A percentile compares a stretch with the other conserved stretches of the same genome.
phyloP scores from a whole-genome alignment of 352 stramenopile species.

The Phytophthora aleatoria region DNA sequence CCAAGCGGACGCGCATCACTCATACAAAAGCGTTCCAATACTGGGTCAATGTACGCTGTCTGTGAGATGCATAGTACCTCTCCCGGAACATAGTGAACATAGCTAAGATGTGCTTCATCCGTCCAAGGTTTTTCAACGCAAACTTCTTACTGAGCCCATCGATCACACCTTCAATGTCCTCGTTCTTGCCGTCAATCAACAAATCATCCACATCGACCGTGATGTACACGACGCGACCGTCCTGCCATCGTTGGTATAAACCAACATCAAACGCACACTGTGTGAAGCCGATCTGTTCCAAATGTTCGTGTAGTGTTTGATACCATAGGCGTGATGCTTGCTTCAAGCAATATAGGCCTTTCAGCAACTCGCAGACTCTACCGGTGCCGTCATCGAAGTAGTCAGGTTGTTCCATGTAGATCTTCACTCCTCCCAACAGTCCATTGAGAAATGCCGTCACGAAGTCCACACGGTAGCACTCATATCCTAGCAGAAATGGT shows the following conservation, averaged over 20 bases:
- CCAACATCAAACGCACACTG: constrained; percentile 1
- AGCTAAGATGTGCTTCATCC: constrained; percentile 5
- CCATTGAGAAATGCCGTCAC: constrained; percentile 12
- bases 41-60: constrained; percentile 1
- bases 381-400: constrained; percentile 4
- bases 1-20: background rate
- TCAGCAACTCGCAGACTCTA: background rate
- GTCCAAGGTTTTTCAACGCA: constrained; percentile 7
- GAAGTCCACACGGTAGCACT: constrained; percentile 7
- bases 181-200: background rate
- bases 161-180: constrained; percentile 1
- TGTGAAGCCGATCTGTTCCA: background rate
- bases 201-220: constrained; percentile 1
- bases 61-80: constrained; percentile 9
- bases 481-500: background rate
- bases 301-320: background rate
- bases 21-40: background rate
- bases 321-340: background rate
- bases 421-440: background rate
- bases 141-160: background rate
- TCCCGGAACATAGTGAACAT: background rate
- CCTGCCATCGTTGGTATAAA: background rate
- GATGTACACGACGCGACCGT: background rate
- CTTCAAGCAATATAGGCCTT: constrained; percentile 2
- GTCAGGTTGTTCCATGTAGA: constrained; percentile 11